These are phyloP conservation scores for Colletotrichum shisoi DNA, from an alignment of 2,329 filamentous ascomycete genomes.

Conservation along the genomic window DNA sequence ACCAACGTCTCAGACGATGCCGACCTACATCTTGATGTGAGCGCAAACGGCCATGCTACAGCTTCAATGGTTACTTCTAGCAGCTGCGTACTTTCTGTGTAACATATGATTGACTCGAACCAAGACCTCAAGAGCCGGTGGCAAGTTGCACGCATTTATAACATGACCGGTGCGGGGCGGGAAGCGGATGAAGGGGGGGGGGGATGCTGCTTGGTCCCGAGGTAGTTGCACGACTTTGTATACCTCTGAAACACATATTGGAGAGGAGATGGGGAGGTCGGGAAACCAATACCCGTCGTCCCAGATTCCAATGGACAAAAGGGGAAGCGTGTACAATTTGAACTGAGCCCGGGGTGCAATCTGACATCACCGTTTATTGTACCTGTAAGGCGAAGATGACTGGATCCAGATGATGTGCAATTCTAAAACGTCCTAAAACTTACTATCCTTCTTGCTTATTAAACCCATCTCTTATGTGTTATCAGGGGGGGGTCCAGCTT, in stretches of 20 bases:
- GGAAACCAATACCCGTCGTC: constrained; percentile 8
- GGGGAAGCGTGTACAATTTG: not conserved
- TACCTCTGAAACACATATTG: not conserved
- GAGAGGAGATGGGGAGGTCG: not conserved
- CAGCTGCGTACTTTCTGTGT: not conserved
- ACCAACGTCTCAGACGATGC: constrained; percentile 22
- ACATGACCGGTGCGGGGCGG: constrained; percentile 1
- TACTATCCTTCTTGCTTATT: no score
- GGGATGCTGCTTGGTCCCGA: not conserved
- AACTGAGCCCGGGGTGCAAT: not conserved
- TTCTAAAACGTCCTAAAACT: not conserved
- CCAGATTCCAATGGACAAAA: no score
- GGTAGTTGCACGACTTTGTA: constrained; percentile 1
- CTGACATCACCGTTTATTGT: not conserved
- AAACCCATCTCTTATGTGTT: not conserved
- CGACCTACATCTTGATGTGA: not conserved
- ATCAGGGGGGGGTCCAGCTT: not conserved
- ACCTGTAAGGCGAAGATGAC: not conserved
- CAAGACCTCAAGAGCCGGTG: no score
- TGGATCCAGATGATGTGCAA: not conserved
- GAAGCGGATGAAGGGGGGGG: constrained; percentile 3
- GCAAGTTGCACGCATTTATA: not conserved
- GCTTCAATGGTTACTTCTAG: no score
- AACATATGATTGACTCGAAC: no score
- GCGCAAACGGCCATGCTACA: no score